These are phyloP conservation scores for Crotalaria pallida DNA, from an alignment of 306 rosid genomes.

Conservation along the genomic window DNA sequence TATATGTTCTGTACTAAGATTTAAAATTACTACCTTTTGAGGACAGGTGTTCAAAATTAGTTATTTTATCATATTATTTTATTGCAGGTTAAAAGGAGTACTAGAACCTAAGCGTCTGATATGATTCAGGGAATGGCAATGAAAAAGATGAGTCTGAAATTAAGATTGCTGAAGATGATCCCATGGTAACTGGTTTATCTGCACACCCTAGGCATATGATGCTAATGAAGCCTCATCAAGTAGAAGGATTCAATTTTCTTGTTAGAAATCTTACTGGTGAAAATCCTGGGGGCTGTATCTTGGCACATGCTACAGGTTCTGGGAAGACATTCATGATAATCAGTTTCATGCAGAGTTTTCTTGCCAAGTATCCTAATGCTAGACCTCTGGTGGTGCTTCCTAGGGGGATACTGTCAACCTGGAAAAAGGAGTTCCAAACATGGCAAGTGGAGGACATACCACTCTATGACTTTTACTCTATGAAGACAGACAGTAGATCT, in stretches of 20 bases:
- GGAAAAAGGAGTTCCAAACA: conserved; percentile 80
- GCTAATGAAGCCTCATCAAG: conserved; percentile 91
- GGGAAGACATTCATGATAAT: conserved; percentile 97
- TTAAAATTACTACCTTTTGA: background rate
- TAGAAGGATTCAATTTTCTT: conserved; percentile 91
- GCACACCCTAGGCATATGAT: conserved; percentile 84
- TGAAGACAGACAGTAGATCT: conserved; percentile 66
- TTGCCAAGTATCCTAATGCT: conserved; percentile 79
- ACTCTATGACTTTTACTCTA: conserved; percentile 61
- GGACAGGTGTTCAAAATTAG: background rate
- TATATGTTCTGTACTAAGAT: conserved; percentile 8
- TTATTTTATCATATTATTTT: conserved; percentile 2
- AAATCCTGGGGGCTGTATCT: conserved; percentile 86
- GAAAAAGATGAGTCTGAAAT: conserved; percentile 45
- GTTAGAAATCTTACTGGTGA: conserved; percentile 71
- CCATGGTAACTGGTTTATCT: conserved; percentile 42
- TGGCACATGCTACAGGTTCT: conserved; percentile 97
- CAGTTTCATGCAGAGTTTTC: conserved; percentile 93
- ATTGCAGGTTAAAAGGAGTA: conserved; percentile 62
- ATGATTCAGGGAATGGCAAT: conserved; percentile 52
- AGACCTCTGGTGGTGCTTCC: conserved; percentile 94
- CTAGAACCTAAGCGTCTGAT: conserved; percentile 62
- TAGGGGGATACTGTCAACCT: conserved; percentile 76
- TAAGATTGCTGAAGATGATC: conserved; percentile 44
- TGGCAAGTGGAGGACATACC: conserved; percentile 97